phyloP scores from a whole-genome alignment of 345 rosid species.

The Cardamine chenopodiifolia region DNA sequence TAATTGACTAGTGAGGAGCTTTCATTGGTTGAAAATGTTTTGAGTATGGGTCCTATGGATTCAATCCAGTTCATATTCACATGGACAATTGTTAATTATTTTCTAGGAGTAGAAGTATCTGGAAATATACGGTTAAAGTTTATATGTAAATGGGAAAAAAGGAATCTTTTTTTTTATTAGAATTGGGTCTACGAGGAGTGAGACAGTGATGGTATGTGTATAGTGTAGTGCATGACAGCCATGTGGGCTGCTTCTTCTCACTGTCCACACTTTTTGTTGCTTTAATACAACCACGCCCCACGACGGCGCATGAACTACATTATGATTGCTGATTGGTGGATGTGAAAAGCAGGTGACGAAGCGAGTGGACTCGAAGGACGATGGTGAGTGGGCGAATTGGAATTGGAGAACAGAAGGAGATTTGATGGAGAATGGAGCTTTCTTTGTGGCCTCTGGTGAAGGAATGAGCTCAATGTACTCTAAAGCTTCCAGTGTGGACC shows the following conservation, averaged over 20 bases:
- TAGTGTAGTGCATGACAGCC: constrained; percentile 37
- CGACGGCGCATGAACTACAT: not conserved
- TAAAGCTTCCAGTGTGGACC: constrained; percentile 74
- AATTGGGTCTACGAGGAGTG: constrained; percentile 27
- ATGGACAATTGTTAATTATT: constrained; percentile 32
- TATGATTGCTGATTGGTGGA: not conserved
- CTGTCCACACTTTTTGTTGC: constrained; percentile 13
- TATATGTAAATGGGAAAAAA: not conserved
- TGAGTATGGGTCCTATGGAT: constrained; percentile 13
- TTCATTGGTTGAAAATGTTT: not conserved
- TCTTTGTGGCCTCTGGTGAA: constrained; percentile 78
- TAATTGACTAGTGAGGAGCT: constrained; percentile 2
- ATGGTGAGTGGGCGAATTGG: constrained; percentile 71
- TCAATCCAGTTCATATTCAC: constrained; percentile 40
- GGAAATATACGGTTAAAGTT: constrained; percentile 15
- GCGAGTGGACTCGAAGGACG: constrained; percentile 77
- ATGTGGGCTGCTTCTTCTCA: constrained; percentile 40
- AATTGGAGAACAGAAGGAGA: constrained; percentile 91
- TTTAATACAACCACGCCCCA: constrained; percentile 7
- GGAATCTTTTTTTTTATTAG: constrained; percentile 9
- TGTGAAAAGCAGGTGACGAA: constrained; percentile 63
- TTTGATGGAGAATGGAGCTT: constrained; percentile 80
- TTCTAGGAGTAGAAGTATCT: constrained; percentile 20
- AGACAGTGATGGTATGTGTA: constrained; percentile 35
- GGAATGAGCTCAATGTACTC: constrained; percentile 55